Percentiles rank a stretch among this genome's conserved stretches.
Evolutionary conservation across 805 yeast genomes (phyloP).

Genomic region (Candida berthetii): DNA sequence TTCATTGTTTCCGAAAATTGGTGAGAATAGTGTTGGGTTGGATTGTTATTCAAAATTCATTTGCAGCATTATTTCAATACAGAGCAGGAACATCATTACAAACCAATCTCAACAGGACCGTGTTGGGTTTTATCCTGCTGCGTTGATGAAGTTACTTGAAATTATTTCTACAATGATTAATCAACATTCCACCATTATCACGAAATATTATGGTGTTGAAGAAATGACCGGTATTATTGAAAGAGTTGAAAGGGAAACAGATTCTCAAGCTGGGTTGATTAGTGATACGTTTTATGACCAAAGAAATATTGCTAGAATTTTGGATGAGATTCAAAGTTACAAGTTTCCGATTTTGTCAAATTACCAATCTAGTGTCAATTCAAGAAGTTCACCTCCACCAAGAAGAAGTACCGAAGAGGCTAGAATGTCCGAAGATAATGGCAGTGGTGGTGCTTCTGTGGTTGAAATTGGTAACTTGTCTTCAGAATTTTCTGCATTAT

Average conservation of each 20-base stretch:
- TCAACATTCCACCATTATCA: constrained; percentile 80
- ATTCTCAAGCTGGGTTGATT: constrained; percentile 86
- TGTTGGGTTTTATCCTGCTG: constrained; percentile 51
- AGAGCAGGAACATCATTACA: constrained; percentile 62
- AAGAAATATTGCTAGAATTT: constrained; percentile 47
- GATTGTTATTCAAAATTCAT: constrained; percentile 81
- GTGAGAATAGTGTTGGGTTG: constrained; percentile 64
- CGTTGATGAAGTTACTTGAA: constrained; percentile 68
- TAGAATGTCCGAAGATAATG: constrained; percentile 25
- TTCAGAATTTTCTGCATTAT: constrained; percentile 66
- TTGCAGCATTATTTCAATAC: constrained; percentile 76
- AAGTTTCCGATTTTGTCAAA: constrained; percentile 34
- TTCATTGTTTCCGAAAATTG: constrained; percentile 82
- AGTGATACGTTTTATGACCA: constrained; percentile 81
- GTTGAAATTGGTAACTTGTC: constrained; percentile 61
- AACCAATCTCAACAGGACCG: constrained; percentile 30
- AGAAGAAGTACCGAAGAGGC: constrained; percentile 21
- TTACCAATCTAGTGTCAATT: constrained; percentile 3
- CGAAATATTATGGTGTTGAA: constrained; percentile 57
- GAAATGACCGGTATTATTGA: constrained; percentile 64
- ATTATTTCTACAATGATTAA: constrained; percentile 77
- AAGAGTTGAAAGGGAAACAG: constrained; percentile 80
- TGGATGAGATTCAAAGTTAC: constrained; percentile 52
- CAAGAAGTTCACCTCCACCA: constrained; percentile 13
- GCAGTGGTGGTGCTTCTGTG: constrained; percentile 39